Conservation (phyloP, 225 moss, liverwort and hornwort species). For the Neckera pumila region DNA sequence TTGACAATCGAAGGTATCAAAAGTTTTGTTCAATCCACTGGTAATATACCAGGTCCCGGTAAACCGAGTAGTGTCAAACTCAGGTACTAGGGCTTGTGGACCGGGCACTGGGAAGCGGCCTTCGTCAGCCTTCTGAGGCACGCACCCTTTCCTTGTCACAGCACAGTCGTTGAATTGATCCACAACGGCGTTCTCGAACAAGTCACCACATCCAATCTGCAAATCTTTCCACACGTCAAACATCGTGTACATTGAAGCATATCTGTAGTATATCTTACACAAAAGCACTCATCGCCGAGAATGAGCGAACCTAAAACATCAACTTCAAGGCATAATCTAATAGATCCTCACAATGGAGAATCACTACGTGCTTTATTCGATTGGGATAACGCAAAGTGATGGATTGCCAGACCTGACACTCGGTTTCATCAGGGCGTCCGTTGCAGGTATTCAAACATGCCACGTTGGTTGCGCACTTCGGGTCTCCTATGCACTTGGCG, state of each 20-base stretch:
- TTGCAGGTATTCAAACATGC: constrained; percentile 98
- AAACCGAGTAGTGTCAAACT: constrained; percentile 58
- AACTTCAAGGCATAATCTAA: not conserved
- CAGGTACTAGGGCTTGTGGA: constrained; percentile 48
- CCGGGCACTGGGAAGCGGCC: constrained; percentile 64
- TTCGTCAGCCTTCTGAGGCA: constrained; percentile 82
- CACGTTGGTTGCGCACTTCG: constrained; percentile 85
- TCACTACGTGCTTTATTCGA: not conserved
- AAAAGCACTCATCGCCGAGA: not conserved
- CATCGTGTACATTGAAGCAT: not conserved
- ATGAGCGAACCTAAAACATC: not conserved
- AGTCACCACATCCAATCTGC: constrained; percentile 91
- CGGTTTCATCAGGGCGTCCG: constrained; percentile 81
- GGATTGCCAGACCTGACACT: constrained; percentile 65
- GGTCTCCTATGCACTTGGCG: constrained; percentile 78
- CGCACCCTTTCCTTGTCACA: constrained; percentile 81
- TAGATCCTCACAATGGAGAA: not conserved
- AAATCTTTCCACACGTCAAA: not conserved
- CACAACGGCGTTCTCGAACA: constrained; percentile 82
- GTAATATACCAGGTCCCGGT: constrained; percentile 92
- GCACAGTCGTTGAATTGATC: constrained; percentile 98
- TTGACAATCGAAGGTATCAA: constrained; percentile 95
- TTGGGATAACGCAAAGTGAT: not conserved
- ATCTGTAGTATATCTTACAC: not conserved
- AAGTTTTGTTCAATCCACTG: constrained; percentile 81